These are phyloP conservation scores for Candida morakotiae DNA, from an alignment of 805 yeast species.

Conservation along the genomic window DNA sequence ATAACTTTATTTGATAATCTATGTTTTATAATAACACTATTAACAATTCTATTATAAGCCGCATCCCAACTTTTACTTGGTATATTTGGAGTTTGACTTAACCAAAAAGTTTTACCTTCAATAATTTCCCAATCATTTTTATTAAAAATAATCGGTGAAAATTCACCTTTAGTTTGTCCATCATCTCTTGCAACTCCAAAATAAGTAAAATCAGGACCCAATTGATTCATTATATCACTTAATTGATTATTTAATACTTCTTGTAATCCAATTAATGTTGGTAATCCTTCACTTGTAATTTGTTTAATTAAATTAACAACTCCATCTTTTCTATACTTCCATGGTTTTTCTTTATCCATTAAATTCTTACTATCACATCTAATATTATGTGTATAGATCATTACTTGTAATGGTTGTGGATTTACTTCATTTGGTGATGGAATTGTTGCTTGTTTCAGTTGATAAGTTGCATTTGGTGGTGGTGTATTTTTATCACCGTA, in stretches of 20 bases:
- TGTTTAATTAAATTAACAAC: slow-evolving; percentile 19
- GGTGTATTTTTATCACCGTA: not conserved
- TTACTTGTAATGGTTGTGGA: slow-evolving; percentile 3
- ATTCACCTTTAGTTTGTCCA: slow-evolving; percentile 28
- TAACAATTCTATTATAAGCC: slow-evolving; percentile 35
- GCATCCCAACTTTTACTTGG: slow-evolving; percentile 44
- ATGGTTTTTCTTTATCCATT: slow-evolving; percentile 13
- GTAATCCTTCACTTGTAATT: slow-evolving; percentile 11
- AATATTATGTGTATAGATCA: slow-evolving; percentile 40
- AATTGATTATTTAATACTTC: slow-evolving; percentile 38
- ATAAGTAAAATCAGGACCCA: slow-evolving; percentile 28
- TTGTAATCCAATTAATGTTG: slow-evolving; percentile 40
- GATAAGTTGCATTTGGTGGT: not conserved
- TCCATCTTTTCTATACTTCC: slow-evolving; percentile 12
- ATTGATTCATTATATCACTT: slow-evolving; percentile 24
- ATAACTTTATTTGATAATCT: slow-evolving; percentile 20
- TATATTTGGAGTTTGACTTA: slow-evolving; percentile 35
- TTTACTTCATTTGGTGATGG: not conserved
- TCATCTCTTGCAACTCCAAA: slow-evolving; percentile 36
- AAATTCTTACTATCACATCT: slow-evolving; percentile 33
- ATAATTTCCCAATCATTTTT: slow-evolving; percentile 25
- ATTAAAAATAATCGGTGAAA: slow-evolving; percentile 34
- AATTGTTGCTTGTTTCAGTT: not conserved
- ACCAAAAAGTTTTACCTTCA: slow-evolving; percentile 34
- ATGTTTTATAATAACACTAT: slow-evolving; percentile 30